Conservation (phyloP, 768 basidiomycete genomes). For the Harrya chromipes region DNA sequence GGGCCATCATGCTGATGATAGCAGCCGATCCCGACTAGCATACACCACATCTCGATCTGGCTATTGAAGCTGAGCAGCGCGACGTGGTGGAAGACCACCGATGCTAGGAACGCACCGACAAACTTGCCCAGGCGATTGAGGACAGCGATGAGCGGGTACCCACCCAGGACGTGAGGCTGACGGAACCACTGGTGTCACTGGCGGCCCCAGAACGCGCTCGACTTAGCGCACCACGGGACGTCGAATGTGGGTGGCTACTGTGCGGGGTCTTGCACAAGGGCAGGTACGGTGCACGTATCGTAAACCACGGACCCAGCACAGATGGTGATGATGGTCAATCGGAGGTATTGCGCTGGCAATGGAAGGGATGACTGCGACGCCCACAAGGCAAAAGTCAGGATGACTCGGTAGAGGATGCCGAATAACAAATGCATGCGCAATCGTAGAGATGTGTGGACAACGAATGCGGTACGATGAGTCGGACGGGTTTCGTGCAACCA, state of each 20-base stretch:
- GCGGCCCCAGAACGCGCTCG: constrained; percentile 37
- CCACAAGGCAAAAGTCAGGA: constrained; percentile 44
- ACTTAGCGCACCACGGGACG: constrained; percentile 36
- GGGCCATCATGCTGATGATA: constrained; percentile 50
- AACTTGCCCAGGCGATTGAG: constrained; percentile 49
- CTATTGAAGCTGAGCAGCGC: constrained; percentile 49
- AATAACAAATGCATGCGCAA: constrained; percentile 38
- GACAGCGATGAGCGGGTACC: constrained; percentile 30
- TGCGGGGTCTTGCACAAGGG: constrained; percentile 22
- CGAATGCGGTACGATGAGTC: constrained; percentile 36
- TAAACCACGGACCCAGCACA: constrained; percentile 42
- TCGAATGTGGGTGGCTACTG: constrained; percentile 35
- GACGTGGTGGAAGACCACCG: constrained; percentile 53
- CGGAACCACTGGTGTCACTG: constrained; percentile 41
- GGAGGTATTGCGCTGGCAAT: constrained; percentile 24
- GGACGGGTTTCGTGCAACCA: constrained; percentile 51
- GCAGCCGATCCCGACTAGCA: constrained; percentile 53
- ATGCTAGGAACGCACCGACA: constrained; percentile 55
- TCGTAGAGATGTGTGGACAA: constrained; percentile 34
- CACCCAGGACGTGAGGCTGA: constrained; percentile 27
- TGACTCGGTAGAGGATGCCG: constrained; percentile 44
- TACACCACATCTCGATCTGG: constrained; percentile 38
- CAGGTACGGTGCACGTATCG: constrained; percentile 19
- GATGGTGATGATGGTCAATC: constrained; percentile 43
- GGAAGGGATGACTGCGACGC: too few relatives aligned